Conservation (phyloP, 2,329 filamentous ascomycete genomes). For the Neonectria neomacrospora region DNA sequence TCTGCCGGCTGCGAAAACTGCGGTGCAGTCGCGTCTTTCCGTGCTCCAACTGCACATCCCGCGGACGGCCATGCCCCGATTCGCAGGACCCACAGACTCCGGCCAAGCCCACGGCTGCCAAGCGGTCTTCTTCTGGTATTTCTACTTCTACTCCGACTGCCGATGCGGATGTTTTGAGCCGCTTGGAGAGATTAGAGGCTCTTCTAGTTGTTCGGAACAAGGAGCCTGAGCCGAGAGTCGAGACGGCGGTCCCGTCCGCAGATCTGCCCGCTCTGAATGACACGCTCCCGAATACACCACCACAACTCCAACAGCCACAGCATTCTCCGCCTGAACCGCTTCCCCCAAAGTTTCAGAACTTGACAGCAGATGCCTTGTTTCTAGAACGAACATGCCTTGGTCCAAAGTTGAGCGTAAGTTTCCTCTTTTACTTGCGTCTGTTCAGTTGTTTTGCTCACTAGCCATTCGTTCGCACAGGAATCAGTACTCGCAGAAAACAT, state of each 20-base stretch:
- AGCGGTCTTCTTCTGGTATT: conserved; percentile 7
- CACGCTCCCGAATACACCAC: not conserved
- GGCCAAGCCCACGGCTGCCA: conserved; percentile 28
- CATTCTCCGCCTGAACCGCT: conserved; percentile 30
- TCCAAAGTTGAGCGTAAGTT: conserved; percentile 46
- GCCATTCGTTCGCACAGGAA: conserved; percentile 38
- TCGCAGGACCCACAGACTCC: conserved; percentile 38
- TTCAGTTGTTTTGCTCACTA: not conserved
- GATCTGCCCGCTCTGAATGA: not conserved
- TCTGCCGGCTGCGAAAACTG: conserved; percentile 50
- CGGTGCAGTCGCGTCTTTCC: conserved; percentile 52
- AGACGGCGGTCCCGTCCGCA: conserved; percentile 5
- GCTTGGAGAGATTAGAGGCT: conserved; percentile 44
- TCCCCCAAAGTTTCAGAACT: conserved; percentile 47
- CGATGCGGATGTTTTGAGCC: conserved; percentile 36
- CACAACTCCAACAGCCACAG: not conserved
- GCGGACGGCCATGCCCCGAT: conserved; percentile 48
- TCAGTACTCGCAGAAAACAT: conserved; percentile 47
- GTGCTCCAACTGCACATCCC: conserved; percentile 51
- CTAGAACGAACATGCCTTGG: conserved; percentile 48
- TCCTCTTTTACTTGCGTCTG: not conserved
- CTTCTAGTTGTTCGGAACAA: conserved; percentile 38
- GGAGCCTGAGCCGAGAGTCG: conserved; percentile 27
- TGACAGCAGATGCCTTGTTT: conserved; percentile 50
- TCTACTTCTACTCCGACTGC: conserved; percentile 12